Percentiles rank a stretch among this genome's conserved stretches.
Evolutionary conservation across 495 filamentous ascomycete species (phyloP).

Genomic region (Elaphomyces granulatus): DNA sequence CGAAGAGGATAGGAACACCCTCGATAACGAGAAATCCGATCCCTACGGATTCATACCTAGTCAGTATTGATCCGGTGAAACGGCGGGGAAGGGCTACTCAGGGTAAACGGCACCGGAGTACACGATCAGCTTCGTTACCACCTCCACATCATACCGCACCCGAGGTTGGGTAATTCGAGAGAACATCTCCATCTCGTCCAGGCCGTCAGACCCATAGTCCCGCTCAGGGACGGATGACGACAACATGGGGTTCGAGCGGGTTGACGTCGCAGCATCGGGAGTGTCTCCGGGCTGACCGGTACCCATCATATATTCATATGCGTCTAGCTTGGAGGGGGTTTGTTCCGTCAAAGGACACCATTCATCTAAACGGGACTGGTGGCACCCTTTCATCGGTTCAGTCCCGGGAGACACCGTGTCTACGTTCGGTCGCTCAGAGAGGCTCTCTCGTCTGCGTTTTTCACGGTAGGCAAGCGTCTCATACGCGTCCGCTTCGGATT

Average conservation of each 20-base stretch:
- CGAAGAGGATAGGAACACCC: constrained; percentile 18
- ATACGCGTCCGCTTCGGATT: constrained; percentile 91
- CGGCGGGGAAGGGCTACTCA: not conserved
- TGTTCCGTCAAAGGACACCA: constrained; percentile 1
- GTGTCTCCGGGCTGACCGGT: constrained; percentile 27
- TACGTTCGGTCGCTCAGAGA: constrained; percentile 15
- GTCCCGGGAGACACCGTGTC: not conserved
- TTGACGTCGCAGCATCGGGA: constrained; percentile 16
- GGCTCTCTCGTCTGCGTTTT: constrained; percentile 62
- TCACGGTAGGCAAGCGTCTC: constrained; percentile 90
- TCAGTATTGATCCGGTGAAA: not conserved
- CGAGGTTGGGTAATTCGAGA: constrained; percentile 70
- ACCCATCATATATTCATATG: constrained; percentile 60
- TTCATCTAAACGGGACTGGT: not conserved
- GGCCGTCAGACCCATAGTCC: not conserved
- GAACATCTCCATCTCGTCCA: constrained; percentile 69
- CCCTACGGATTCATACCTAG: constrained; percentile 13
- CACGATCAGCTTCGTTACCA: constrained; percentile 90
- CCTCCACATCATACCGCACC: constrained; percentile 92
- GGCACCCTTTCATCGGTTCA: not conserved
- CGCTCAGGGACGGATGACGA: constrained; percentile 18
- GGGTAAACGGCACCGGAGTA: constrained; percentile 52
- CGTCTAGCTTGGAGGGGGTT: constrained; percentile 34
- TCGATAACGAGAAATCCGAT: constrained; percentile 24
- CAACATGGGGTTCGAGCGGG: constrained; percentile 6